Conservation (phyloP, 345 rosid species). For the Mallotus nudiflorus region DNA sequence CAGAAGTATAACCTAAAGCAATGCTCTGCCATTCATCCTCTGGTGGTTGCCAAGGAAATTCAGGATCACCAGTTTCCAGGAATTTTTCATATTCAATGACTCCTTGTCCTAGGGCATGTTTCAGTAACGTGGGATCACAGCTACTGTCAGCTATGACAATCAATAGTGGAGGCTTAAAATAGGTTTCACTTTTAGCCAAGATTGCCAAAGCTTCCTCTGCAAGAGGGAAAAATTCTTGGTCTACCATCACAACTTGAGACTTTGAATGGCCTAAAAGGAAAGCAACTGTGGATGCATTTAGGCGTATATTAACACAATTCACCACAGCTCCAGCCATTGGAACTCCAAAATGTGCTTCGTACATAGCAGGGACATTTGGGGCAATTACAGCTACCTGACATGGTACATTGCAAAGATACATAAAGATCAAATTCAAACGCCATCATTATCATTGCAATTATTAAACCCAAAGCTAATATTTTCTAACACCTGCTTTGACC, state of each 20-base stretch:
- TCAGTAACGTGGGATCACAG: conserved; percentile 55
- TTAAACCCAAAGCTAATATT: no score
- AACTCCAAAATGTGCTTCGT: conserved; percentile 89
- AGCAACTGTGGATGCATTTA: conserved; percentile 70
- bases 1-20: conserved; percentile 88
- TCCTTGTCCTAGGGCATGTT: conserved; percentile 64
- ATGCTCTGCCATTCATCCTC: conserved; percentile 98
- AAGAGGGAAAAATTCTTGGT: conserved; percentile 72
- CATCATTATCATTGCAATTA: no score
- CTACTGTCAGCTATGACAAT: conserved; percentile 74
- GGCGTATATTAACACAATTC: conserved; percentile 73
- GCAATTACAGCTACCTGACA: conserved; percentile 82
- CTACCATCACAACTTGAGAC: conserved; percentile 68
- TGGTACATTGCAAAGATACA: background rate
- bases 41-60: conserved; percentile 77
- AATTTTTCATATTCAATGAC: conserved; percentile 80
- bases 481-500: no score
- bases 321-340: conserved; percentile 92
- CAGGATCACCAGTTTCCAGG: conserved; percentile 73
- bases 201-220: conserved; percentile 78
- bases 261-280: conserved; percentile 80
- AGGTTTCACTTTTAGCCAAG: conserved; percentile 42
- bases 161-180: conserved; percentile 57
- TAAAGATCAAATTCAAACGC: no score
- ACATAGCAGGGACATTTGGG: conserved; percentile 81